Evolutionary conservation across 805 yeast genomes (phyloP).

Genomic region (Nakazawaea peltata): DNA sequence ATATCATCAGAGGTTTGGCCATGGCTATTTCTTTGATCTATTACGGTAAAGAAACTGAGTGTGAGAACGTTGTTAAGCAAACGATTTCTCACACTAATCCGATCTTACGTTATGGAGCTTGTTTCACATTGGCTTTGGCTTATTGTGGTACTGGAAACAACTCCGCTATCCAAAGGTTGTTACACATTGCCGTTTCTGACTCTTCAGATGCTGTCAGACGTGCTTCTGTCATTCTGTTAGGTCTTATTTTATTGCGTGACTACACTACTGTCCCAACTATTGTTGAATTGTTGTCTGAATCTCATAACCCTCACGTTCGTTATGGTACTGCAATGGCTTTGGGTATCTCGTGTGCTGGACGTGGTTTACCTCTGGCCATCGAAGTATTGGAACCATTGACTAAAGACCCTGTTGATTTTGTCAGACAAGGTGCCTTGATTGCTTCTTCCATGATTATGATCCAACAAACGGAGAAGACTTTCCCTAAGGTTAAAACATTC

Average conservation of each 20-base stretch:
- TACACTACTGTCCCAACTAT: slow-evolving; percentile 91
- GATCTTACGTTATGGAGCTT: slow-evolving; percentile 91
- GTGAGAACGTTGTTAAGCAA: slow-evolving; percentile 59
- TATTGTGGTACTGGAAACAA: slow-evolving; percentile 95
- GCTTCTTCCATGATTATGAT: slow-evolving; percentile 88
- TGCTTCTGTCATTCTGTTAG: slow-evolving; percentile 87
- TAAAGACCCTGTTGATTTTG: slow-evolving; percentile 93
- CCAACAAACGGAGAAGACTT: slow-evolving; percentile 75
- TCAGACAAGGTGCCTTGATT: slow-evolving; percentile 94
- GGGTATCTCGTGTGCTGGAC: slow-evolving; percentile 96
- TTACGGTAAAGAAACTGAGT: slow-evolving; percentile 79
- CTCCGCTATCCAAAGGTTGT: slow-evolving; percentile 72
- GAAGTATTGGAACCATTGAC: slow-evolving; percentile 89
- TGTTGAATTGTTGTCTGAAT: slow-evolving; percentile 85
- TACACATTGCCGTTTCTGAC: slow-evolving; percentile 94
- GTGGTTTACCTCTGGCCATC: slow-evolving; percentile 79
- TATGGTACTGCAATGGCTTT: slow-evolving; percentile 97
- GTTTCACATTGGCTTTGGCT: slow-evolving; percentile 88
- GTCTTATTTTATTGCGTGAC: slow-evolving; percentile 85
- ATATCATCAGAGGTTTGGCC: slow-evolving; percentile 88
- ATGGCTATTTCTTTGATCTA: slow-evolving; percentile 81
- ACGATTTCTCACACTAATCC: slow-evolving; percentile 72
- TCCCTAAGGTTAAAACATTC: slow-evolving; percentile 72
- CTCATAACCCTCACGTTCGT: slow-evolving; percentile 96
- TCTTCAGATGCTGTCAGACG: slow-evolving; percentile 95